These are phyloP conservation scores for Austroboletus eburneus DNA, from an alignment of 768 basidiomycete species.

Conservation along the genomic window DNA sequence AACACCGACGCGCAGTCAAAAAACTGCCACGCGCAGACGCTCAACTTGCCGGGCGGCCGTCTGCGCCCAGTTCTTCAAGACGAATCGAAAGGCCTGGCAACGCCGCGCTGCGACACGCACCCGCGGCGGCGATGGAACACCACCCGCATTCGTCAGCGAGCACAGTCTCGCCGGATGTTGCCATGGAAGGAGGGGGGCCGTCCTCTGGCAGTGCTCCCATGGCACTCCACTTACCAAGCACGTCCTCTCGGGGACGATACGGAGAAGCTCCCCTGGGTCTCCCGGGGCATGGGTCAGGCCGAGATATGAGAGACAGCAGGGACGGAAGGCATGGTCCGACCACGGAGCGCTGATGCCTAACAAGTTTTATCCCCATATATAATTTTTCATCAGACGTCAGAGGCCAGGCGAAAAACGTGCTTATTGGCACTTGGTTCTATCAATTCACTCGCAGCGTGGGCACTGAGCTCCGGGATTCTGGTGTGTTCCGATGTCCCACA, in stretches of 20 bases:
- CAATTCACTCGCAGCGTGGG: not conserved
- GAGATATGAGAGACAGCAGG: slow-evolving; percentile 34
- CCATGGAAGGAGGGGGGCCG: slow-evolving; percentile 25
- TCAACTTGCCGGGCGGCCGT: slow-evolving; percentile 66
- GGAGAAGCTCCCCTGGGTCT: slow-evolving; percentile 31
- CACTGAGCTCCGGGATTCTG: slow-evolving; percentile 7
- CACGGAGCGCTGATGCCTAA: slow-evolving; percentile 21
- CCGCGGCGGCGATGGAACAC: slow-evolving; percentile 24
- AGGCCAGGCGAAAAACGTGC: not conserved
- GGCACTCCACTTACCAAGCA: slow-evolving; percentile 31
- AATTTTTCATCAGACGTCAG: not conserved
- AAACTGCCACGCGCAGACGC: slow-evolving; percentile 79
- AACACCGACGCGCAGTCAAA: slow-evolving; percentile 49
- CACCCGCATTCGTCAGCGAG: slow-evolving; percentile 20
- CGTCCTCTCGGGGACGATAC: slow-evolving; percentile 31
- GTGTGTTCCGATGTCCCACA: slow-evolving; percentile 8
- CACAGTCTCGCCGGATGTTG: slow-evolving; percentile 21
- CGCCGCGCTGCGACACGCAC: slow-evolving; percentile 37
- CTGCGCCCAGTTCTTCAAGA: slow-evolving; percentile 53
- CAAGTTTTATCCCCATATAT: slow-evolving; percentile 1
- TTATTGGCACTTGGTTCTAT: slow-evolving; percentile 2
- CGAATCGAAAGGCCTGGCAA: slow-evolving; percentile 33
- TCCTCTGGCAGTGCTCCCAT: slow-evolving; percentile 22
- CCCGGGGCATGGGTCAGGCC: slow-evolving; percentile 25
- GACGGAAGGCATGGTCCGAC: slow-evolving; percentile 29